phyloP scores from a whole-genome alignment of 179 eudicot genomes.

The Silene noctiflora region DNA sequence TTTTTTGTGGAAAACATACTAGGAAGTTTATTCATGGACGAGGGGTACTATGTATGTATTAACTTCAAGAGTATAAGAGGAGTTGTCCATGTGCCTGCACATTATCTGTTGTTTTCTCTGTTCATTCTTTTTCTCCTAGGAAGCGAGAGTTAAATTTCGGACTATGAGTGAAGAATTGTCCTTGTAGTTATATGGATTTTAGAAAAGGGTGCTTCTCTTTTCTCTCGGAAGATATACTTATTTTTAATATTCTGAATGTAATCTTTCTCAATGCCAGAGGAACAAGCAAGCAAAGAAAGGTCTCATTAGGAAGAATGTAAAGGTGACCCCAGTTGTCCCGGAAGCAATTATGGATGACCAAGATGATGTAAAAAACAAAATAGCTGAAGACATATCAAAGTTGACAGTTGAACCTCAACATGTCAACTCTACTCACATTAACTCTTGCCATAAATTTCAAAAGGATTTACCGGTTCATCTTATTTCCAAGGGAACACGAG shows the following conservation, averaged over 20 bases:
- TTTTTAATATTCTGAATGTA: constrained; percentile 4
- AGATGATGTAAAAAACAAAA: constrained; percentile 30
- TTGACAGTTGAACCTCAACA: constrained; percentile 34
- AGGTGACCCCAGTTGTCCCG: constrained; percentile 38
- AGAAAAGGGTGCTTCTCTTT: neutral
- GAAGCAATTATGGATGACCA: constrained; percentile 24
- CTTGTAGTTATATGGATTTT: neutral
- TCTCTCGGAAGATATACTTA: neutral
- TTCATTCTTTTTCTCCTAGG: neutral
- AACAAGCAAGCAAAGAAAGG: constrained; percentile 44
- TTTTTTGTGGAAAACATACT: too few relatives aligned
- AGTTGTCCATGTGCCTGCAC: too few relatives aligned
- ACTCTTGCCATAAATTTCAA: constrained; percentile 25
- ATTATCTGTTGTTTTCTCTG: neutral
- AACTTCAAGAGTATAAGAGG: neutral
- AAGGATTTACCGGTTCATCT: constrained; percentile 21
- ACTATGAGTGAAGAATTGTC: neutral
- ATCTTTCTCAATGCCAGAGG: constrained; percentile 34
- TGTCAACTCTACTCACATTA: constrained; percentile 27
- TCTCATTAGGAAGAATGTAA: constrained; percentile 38
- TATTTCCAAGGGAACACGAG: constrained; percentile 22
- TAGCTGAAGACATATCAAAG: constrained; percentile 41
- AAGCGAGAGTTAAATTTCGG: neutral
- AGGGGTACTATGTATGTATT: neutral
- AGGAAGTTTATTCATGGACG: too few relatives aligned